phyloP scores from a whole-genome alignment of 1,139 yeast species.

The Candida tetrigidarum region DNA sequence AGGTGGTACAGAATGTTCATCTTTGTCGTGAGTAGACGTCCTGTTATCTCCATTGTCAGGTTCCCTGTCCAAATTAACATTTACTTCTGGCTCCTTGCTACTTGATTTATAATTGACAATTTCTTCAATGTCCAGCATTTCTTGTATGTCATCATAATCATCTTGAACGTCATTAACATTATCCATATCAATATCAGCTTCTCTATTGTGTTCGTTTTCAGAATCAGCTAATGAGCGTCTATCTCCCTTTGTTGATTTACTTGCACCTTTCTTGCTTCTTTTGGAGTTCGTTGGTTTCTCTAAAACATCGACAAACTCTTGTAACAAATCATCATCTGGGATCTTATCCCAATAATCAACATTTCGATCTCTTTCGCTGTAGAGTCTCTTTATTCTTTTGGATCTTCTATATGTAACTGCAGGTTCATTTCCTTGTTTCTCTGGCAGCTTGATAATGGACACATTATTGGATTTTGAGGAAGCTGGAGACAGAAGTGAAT shows the following conservation, averaged over 20 bases:
- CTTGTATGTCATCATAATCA: background rate
- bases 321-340: conserved; percentile 28
- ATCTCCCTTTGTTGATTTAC: too few species aligned
- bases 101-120: conserved; percentile 16
- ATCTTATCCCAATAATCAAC: conserved; percentile 29
- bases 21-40: background rate
- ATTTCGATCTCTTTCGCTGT: conserved; percentile 22
- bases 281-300: conserved; percentile 12
- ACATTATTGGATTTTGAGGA: conserved; percentile 60
- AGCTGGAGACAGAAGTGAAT: conserved; percentile 96
- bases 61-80: background rate
- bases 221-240: background rate
- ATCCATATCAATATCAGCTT: background rate
- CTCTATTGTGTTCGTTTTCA: background rate
- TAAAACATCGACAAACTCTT: conserved; percentile 23
- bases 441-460: conserved; percentile 3
- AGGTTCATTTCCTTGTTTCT: background rate
- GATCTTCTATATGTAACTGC: conserved; percentile 9
- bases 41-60: conserved; percentile 4
- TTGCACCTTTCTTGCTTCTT: too few species aligned
- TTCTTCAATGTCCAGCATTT: conserved; percentile 3
- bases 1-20: background rate
- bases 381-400: conserved; percentile 5
- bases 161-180: background rate
- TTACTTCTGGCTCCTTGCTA: conserved; percentile 7